Base-by-base conservation (phyloP, 176 grass and related monocot genomes). In the Otatea glauca region DNA sequence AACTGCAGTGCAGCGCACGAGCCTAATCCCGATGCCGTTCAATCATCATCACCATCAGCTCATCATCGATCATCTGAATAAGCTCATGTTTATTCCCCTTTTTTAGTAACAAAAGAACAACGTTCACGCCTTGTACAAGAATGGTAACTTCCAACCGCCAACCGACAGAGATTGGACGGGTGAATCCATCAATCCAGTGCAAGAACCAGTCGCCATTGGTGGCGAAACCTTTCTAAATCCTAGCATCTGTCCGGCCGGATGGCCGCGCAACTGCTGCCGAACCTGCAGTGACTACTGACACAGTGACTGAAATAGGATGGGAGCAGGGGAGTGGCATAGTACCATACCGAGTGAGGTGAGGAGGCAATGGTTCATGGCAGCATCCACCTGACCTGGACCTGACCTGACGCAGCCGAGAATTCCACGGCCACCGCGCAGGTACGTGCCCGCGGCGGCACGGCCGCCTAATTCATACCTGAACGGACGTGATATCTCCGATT, bases 391-490 rank as follows among this genome's bases (percentile, higher is more conserved):
- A n/a, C 45, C 45, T 5, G 44, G 39, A 42, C 39, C 39, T 42
- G 39, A n/a, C 7, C 53, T 21, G 18, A 21, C 61, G 62, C 58
- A 29, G 71, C 17, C 53, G 20, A 65, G 60, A 71, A 83, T 83
- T 88, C 80, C 80, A 78, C 55, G 7, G 1, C 44, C 80, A 78
- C 65, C 62, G 41, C 69, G 12, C 76, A 9, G 0, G 58, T 29
- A 56, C 75, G 59, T 20, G 9, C 70, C 69, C n/a, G 6, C 42
- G 74, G 23, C 23, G 9, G 58, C 58, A 9, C 42, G 74, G 23
- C 23, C 10, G 23, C 58, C n/a, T n/a, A 61, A 61, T 53, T 20
- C 38, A 8, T 53, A 6, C 38, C 38, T 23, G 16, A 29, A 2
- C 42, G 38, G 14, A 39, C 58, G 34, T 15, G 72, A 32, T 78